Conservation (phyloP, 805 yeast genomes). For the Metschnikowia santaceciliae region DNA sequence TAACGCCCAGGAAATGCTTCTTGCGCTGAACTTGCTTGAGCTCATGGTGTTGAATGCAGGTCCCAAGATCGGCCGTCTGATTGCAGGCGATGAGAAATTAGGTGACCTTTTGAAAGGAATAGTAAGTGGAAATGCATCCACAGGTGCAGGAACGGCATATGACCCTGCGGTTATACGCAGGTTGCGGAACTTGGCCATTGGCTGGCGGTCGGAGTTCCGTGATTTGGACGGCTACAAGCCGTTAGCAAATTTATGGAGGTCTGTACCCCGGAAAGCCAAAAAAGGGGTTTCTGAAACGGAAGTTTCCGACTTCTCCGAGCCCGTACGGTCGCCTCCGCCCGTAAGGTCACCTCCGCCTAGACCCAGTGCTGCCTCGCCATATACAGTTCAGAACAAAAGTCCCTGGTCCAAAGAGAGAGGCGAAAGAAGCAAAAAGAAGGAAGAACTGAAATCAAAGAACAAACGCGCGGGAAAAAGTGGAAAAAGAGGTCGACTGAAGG, state of each 20-base stretch:
- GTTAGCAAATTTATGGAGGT: conserved; percentile 44
- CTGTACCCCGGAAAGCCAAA: conserved; percentile 4
- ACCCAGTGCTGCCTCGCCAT: conserved; percentile 24
- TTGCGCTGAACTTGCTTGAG: conserved; percentile 51
- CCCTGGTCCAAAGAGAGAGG: too few relatives aligned
- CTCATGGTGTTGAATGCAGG: conserved; percentile 43
- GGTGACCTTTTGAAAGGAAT: conserved; percentile 58
- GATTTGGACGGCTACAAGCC: conserved; percentile 48
- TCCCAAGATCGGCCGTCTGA: conserved; percentile 30
- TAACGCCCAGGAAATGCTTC: conserved; percentile 51
- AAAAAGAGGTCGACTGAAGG: conserved; percentile 2
- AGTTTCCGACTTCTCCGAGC: neutral
- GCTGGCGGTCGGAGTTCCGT: conserved; percentile 63
- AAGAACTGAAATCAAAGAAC: too few relatives aligned
- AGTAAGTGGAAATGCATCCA: conserved; percentile 35
- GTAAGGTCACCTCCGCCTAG: conserved; percentile 21
- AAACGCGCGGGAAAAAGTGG: neutral
- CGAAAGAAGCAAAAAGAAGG: too few relatives aligned
- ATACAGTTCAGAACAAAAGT: conserved; percentile 5
- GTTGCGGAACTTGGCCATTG: conserved; percentile 48
- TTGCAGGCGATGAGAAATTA: conserved; percentile 68
- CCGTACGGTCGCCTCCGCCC: neutral
- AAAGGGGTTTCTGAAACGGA: neutral
- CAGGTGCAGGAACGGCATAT: conserved; percentile 36
- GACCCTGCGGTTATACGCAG: conserved; percentile 42